Conservation (phyloP, 495 filamentous ascomycete species). For the Penicillium silybi region DNA sequence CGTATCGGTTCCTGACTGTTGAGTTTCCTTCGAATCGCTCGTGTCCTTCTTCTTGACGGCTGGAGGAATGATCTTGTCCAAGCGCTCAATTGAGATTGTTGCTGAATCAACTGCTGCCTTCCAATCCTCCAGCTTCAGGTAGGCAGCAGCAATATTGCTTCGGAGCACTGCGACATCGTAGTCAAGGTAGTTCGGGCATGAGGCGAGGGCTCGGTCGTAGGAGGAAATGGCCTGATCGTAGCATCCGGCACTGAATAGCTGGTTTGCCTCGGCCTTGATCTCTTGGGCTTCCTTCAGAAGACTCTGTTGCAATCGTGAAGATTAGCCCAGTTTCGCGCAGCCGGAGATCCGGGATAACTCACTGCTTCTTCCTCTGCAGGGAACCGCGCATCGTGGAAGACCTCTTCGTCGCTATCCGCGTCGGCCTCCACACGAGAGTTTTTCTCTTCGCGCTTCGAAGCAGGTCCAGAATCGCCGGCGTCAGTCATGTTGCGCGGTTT, state of each 20-base stretch:
- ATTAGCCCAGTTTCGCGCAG: slow-evolving; percentile 2
- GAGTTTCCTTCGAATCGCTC: slow-evolving; percentile 18
- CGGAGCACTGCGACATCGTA: slow-evolving; percentile 57
- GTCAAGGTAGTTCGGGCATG: slow-evolving; percentile 83
- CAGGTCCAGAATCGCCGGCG: not conserved
- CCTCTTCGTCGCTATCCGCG: slow-evolving; percentile 40
- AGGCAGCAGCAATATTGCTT: slow-evolving; percentile 55
- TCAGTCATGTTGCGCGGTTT: slow-evolving; percentile 12
- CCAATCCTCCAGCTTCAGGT: slow-evolving; percentile 83
- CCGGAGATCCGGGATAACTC: slow-evolving; percentile 21
- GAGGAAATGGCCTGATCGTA: slow-evolving; percentile 84
- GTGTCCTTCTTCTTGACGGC: slow-evolving; percentile 16
- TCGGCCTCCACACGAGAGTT: slow-evolving; percentile 11
- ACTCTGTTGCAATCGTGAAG: slow-evolving; percentile 37
- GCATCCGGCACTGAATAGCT: slow-evolving; percentile 63
- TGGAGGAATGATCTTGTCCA: slow-evolving; percentile 57
- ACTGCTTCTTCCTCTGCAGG: slow-evolving; percentile 77
- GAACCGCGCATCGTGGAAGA: slow-evolving; percentile 53
- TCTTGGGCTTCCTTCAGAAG: slow-evolving; percentile 68
- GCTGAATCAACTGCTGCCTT: slow-evolving; percentile 76
- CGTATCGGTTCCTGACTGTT: slow-evolving; percentile 5
- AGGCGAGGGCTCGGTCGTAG: slow-evolving; percentile 79
- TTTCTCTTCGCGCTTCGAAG: slow-evolving; percentile 2
- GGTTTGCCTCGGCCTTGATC: slow-evolving; percentile 75
- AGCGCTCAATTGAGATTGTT: slow-evolving; percentile 63